phyloP scores from a whole-genome alignment of 2,329 filamentous ascomycete genomes.

The Cryphonectria carpinicola region DNA sequence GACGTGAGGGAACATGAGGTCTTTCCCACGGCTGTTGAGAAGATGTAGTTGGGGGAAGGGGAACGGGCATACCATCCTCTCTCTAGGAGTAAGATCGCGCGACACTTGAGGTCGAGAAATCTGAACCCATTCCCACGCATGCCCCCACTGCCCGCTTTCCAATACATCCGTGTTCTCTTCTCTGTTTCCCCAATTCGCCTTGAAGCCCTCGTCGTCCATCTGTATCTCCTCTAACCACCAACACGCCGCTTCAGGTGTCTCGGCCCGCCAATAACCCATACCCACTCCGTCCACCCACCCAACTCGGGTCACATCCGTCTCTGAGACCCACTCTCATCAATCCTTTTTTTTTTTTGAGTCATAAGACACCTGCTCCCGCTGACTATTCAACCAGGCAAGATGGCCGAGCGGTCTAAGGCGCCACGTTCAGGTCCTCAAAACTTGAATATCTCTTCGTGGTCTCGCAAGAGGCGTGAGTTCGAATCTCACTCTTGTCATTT shows the following conservation, averaged over 20 bases:
- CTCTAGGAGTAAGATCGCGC: background rate
- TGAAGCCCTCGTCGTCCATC: background rate
- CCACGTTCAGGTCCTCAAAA: slow-evolving; percentile 6
- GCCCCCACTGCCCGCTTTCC: background rate
- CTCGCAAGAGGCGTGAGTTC: slow-evolving; percentile 6
- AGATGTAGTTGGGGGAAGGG: background rate
- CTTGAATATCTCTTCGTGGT: slow-evolving; percentile 4
- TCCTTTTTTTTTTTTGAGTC: background rate
- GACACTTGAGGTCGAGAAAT: background rate
- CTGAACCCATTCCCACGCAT: background rate
- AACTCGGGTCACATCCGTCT: background rate
- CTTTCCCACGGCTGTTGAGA: slow-evolving; percentile 25
- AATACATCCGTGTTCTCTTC: background rate
- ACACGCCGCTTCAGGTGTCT: background rate
- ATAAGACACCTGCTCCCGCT: background rate
- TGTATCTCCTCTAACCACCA: no score
- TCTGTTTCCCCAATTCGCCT: background rate
- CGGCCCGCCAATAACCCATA: background rate
- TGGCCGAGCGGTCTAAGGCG: slow-evolving; percentile 15
- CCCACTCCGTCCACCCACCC: background rate
- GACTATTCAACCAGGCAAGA: background rate
- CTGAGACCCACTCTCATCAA: background rate
- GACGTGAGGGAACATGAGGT: slow-evolving; percentile 52
- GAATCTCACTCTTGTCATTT: slow-evolving; percentile 9
- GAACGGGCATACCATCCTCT: background rate